Evolutionary conservation across 352 stramenopile genomes (phyloP).

Genomic region (Globisporangium barbulae): DNA sequence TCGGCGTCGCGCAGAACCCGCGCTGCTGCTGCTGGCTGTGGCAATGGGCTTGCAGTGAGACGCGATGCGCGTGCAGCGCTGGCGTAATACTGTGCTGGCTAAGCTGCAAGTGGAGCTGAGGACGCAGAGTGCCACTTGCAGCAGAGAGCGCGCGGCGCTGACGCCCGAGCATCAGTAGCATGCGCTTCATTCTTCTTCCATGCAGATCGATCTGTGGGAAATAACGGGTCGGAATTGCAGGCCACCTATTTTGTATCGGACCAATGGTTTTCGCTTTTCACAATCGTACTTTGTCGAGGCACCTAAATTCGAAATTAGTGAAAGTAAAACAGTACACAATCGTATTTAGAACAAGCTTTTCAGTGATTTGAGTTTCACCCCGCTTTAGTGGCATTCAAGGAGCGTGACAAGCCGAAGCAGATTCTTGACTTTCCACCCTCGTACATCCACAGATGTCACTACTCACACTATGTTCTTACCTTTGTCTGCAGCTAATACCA

Average conservation of each 20-base stretch:
- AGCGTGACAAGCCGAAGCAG: slow-evolving; percentile 3
- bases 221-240: slow-evolving; percentile 1
- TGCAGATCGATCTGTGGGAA: not conserved
- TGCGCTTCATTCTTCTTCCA: slow-evolving; percentile 6
- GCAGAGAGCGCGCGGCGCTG: slow-evolving; percentile 1
- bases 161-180: not conserved
- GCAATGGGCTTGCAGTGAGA: not conserved
- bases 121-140: not conserved
- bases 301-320: not conserved
- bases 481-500: no score
- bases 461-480: not conserved
- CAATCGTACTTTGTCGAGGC: slow-evolving; percentile 3
- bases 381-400: slow-evolving; percentile 15
- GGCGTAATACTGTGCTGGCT: not conserved
- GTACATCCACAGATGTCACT: not conserved
- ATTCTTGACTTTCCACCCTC: not conserved
- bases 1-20: not conserved
- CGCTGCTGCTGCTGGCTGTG: slow-evolving; percentile 6
- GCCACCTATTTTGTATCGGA: slow-evolving; percentile 14
- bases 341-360: slow-evolving; percentile 1
- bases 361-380: slow-evolving; percentile 12
- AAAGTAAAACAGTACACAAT: not conserved
- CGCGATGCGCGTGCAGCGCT: not conserved
- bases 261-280: not conserved
- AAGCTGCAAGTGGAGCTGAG: not conserved